Base-by-base conservation (phyloP, 495 filamentous ascomycete genomes). In the Daldinia bambusicola region DNA sequence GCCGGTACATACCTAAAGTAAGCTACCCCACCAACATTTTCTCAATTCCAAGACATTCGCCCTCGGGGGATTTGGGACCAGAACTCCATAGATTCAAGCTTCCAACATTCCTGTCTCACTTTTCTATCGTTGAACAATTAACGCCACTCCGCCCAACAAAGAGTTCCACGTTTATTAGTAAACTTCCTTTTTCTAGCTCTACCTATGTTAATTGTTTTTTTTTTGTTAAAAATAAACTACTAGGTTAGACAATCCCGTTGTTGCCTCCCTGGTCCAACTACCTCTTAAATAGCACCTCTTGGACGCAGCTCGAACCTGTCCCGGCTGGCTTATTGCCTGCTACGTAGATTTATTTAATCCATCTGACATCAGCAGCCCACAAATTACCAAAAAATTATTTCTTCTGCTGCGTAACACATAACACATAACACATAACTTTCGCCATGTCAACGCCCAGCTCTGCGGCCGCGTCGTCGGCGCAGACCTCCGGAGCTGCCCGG, bases 401-500 rank as follows among this genome's bases (percentile, higher is more conserved):
- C n/a, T n/a, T n/a, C n/a, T n/a, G n/a, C n/a, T n/a, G n/a, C n/a
- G n/a, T n/a, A n/a, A n/a, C n/a, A n/a, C n/a, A n/a, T n/a, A 55
- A 43, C 18, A 61, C 8, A 55, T 61, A 48, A 43, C 22, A 51
- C 62, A 34, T 38, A 18, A 55, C 45, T 1, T 13, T 5, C 53
- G 30, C n/a, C 16, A 61, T 66, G 62, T 66, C 68, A 8, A 26
- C 26, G 26, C 26, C 41, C 40, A 13, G 18, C 43, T 4, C 40
- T 50, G n/a, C 60, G 22, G 77, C 77, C 4, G 74, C 77, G 2
- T 78, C 77, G 1, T 78, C 79, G 10, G 48, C 72, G 20, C 73
- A 72, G 64, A 68, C 74, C 5, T 71, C 66, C 20, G 81, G 79
- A 3, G 88, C 92, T 30, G 93, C 89, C n/a, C 85, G 89, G 58